Evolutionary conservation across 352 stramenopile species (phyloP).

Genomic region (Paralagenidium karlingii): DNA sequence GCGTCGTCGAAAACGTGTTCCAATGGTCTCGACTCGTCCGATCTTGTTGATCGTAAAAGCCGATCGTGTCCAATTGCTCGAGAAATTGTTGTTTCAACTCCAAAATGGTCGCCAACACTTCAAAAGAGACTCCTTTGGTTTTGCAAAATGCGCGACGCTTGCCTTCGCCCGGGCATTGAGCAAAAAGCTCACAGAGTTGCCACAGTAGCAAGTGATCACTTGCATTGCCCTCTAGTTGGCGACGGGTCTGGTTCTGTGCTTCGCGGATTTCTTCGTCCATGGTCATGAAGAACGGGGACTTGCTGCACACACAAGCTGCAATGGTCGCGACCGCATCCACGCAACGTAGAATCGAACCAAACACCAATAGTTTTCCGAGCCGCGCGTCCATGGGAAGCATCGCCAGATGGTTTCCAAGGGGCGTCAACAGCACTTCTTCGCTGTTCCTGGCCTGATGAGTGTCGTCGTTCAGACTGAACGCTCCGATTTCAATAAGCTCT

Average conservation of each 20-base stretch:
- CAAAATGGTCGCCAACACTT: slow-evolving; percentile 88
- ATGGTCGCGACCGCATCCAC: slow-evolving; percentile 76
- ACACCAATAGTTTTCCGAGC: slow-evolving; percentile 82
- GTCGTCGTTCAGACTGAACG: slow-evolving; percentile 34
- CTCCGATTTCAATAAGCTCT: slow-evolving; percentile 83
- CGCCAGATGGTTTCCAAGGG: slow-evolving; percentile 82
- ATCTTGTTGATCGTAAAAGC: slow-evolving; percentile 45
- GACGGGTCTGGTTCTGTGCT: slow-evolving; percentile 51
- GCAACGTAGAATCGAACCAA: slow-evolving; percentile 77
- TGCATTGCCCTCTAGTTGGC: slow-evolving; percentile 42
- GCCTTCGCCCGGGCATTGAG: slow-evolving; percentile 26
- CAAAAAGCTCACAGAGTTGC: slow-evolving; percentile 71
- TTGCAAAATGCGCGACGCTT: slow-evolving; percentile 50
- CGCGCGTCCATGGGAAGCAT: slow-evolving; percentile 77
- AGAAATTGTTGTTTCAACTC: slow-evolving; percentile 84
- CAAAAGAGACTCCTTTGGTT: slow-evolving; percentile 59
- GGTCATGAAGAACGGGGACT: slow-evolving; percentile 65
- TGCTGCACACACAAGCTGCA: slow-evolving; percentile 65
- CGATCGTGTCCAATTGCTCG: slow-evolving; percentile 59
- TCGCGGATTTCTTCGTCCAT: slow-evolving; percentile 46
- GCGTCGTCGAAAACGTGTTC: slow-evolving; percentile 51
- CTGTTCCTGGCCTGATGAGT: not conserved
- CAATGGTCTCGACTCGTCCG: slow-evolving; percentile 13
- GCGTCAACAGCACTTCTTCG: slow-evolving; percentile 79
- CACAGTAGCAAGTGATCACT: slow-evolving; percentile 71